Conservation (phyloP, 805 yeast genomes). For the Starmerella cellae region DNA sequence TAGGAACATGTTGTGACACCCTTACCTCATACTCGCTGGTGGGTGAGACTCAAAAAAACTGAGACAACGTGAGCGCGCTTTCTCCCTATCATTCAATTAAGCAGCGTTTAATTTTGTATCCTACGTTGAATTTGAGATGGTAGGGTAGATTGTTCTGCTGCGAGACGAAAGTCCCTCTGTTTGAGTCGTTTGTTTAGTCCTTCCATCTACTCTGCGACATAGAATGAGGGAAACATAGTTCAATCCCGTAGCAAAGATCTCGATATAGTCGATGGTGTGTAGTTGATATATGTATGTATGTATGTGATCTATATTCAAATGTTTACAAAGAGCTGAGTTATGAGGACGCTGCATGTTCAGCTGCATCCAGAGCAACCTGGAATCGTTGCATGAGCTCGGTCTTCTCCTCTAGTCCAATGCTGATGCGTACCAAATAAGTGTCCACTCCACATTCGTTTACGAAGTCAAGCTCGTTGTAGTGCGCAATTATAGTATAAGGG, state of each 20-base stretch:
- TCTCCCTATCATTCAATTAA: not conserved
- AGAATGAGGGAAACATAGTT: constrained; percentile 2
- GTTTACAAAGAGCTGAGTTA: not conserved
- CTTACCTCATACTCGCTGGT: too few relatives aligned
- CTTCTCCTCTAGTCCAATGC: constrained; percentile 72
- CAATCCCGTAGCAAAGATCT: not conserved
- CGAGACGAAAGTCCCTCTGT: not conserved
- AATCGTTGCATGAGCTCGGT: constrained; percentile 41
- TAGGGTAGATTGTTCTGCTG: not conserved
- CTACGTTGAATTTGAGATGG: not conserved
- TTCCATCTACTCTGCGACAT: not conserved
- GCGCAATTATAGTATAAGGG: constrained; percentile 81
- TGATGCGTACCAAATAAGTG: constrained; percentile 58
- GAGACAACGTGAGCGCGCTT: too few relatives aligned
- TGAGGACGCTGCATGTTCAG: constrained; percentile 13
- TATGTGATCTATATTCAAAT: not conserved
- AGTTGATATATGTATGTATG: not conserved
- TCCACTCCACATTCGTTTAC: constrained; percentile 76
- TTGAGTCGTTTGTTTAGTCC: not conserved
- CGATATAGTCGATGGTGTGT: not conserved
- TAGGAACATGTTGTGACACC: too few relatives aligned
- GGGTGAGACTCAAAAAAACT: too few relatives aligned
- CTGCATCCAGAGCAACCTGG: constrained; percentile 36
- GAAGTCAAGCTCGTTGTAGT: constrained; percentile 66
- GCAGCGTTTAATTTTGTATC: not conserved